Evolutionary conservation across 2,329 filamentous ascomycete genomes (phyloP).

Genomic region (Penicillium polonicum): DNA sequence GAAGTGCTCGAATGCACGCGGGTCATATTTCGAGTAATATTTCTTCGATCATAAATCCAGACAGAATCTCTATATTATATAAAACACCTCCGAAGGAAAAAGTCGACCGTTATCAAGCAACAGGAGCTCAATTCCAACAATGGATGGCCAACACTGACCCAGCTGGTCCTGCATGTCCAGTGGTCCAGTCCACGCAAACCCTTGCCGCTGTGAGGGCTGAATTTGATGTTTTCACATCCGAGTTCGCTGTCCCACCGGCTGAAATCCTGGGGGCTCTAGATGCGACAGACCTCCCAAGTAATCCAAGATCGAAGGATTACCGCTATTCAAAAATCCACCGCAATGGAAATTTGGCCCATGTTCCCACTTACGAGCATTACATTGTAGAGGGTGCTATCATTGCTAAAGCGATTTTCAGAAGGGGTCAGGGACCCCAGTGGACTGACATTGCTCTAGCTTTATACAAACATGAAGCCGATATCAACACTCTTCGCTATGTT

Average conservation of each 20-base stretch:
- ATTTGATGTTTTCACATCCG: neutral
- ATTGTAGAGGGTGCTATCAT: neutral
- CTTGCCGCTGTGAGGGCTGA: rapidly evolving
- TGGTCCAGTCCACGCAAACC: neutral
- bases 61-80: neutral
- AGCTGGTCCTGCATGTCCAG: neutral
- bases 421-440: neutral
- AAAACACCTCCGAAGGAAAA: neutral
- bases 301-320: rapidly evolving
- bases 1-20: rapidly evolving
- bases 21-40: rapidly evolving
- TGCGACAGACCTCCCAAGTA: neutral
- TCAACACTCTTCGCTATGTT: neutral
- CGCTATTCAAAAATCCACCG: neutral
- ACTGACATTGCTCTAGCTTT: conserved; percentile 1
- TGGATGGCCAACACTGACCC: neutral
- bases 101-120: rapidly evolving
- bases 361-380: neutral
- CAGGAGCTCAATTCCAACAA: neutral
- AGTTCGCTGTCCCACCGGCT: neutral
- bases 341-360: rapidly evolving
- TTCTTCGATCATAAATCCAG: neutral
- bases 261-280: neutral
- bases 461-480: neutral
- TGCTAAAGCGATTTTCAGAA: neutral